Base-by-base conservation (phyloP, 163 green algal genomes). In the Chlamydomonas reinhardtii region DNA sequence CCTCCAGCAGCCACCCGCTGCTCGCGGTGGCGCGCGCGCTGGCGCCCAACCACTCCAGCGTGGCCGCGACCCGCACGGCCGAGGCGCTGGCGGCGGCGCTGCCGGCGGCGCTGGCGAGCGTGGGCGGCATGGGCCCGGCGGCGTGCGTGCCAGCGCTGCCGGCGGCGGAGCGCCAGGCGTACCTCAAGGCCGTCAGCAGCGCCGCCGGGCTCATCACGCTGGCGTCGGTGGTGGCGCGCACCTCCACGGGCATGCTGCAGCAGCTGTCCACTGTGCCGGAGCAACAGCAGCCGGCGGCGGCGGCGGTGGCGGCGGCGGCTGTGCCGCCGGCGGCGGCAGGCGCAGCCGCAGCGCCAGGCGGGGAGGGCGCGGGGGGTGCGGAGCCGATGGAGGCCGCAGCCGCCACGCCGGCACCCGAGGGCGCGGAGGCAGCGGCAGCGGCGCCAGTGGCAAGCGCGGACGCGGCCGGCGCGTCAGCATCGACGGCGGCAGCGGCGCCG, bases 1-100 rank as follows among this genome's bases (percentile, higher is more conserved):
- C 91, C 27, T 95, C 90, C 22, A 85, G 93, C 15, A 92, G 88
- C 12, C 94, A 98, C 80, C 88, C 93, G 54, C 89, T 98, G 84
- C 91, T 97, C 76, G 90, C 92, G 2, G 92, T 93, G 52, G 96
- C 97, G 74, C 91, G 95, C 22, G 83, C 87, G 2, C 89, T 97
- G 52, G 90, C 93, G 14, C 88, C 90, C 24, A 73, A 90, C 15
- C 89, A 95, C 71, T 88, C 89, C 29, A 35, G 81, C 59, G 80
- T 85, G 27, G 84, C 92, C 27, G 81, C 90, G 25, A 34, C 29
- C 68, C 88, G 91, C 76, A 90, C 89, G 32, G 89, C 74, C 25
- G 79, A 85, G 17, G 90, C 89, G 65, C 75, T 95, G 54, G 62
- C 48, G 16, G 17, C 66, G 52, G 89, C 88, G 52, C 76, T 95